These are phyloP conservation scores for Barnettozyma californica DNA, from an alignment of 805 yeast species.

Conservation along the genomic window DNA sequence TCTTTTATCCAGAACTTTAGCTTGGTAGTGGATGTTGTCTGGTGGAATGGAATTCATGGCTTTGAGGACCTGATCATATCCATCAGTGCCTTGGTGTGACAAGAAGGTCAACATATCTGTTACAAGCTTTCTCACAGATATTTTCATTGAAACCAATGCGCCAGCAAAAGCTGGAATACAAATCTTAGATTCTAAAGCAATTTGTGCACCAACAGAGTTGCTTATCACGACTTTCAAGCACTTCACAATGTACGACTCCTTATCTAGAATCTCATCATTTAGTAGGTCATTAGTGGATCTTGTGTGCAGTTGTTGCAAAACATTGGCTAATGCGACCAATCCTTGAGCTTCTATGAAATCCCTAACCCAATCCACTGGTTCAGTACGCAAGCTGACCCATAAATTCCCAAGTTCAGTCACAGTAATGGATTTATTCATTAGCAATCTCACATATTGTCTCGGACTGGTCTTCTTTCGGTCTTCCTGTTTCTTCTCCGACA, in stretches of 20 bases:
- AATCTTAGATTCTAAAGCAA: conserved; percentile 40
- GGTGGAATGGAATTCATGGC: conserved; percentile 25
- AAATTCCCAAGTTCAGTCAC: conserved; percentile 71
- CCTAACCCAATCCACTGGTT: conserved; percentile 78
- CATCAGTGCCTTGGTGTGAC: conserved; percentile 40
- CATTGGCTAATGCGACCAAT: conserved; percentile 66
- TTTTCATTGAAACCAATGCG: conserved; percentile 67
- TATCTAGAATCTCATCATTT: conserved; percentile 47
- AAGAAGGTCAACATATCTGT: conserved; percentile 68
- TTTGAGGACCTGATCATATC: conserved; percentile 52
- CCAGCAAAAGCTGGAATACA: conserved; percentile 60
- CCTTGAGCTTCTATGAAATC: conserved; percentile 79
- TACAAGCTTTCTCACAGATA: conserved; percentile 72
- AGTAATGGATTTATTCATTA: conserved; percentile 65
- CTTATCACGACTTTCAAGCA: conserved; percentile 74
- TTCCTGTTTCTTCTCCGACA: conserved; percentile 64
- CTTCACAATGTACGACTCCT: conserved; percentile 70
- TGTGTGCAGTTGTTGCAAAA: conserved; percentile 47
- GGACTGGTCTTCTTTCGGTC: conserved; percentile 44
- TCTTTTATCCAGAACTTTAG: conserved; percentile 31
- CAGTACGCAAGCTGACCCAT: conserved; percentile 90
- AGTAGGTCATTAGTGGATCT: conserved; percentile 24
- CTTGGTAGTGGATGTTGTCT: conserved; percentile 27
- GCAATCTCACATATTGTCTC: conserved; percentile 66
- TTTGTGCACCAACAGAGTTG: conserved; percentile 54